Conservation (phyloP, 2,329 filamentous ascomycete genomes). For the Arachnomyces sp. region DNA sequence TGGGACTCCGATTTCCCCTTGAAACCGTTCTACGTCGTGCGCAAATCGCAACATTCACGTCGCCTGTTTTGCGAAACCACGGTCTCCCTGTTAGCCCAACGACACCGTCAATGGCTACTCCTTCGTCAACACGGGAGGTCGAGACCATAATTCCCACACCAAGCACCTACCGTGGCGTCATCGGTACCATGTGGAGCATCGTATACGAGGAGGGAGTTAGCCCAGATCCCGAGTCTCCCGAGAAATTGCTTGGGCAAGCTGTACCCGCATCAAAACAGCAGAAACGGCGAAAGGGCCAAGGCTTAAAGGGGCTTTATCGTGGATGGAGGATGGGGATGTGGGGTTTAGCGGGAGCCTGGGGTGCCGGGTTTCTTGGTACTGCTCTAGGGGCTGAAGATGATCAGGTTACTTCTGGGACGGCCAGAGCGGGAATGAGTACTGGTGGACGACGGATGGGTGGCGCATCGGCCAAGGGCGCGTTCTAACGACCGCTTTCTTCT, state of each 20-base stretch:
- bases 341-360: slow-evolving; percentile 49
- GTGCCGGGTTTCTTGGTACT: slow-evolving; percentile 37
- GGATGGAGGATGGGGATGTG: slow-evolving; percentile 51
- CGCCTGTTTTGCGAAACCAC: slow-evolving; percentile 40
- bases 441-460: slow-evolving; percentile 14
- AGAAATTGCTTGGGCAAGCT: slow-evolving; percentile 34
- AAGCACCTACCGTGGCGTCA: slow-evolving; percentile 72
- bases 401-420: slow-evolving; percentile 18
- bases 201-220: slow-evolving; percentile 66
- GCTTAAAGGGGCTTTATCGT: slow-evolving; percentile 48
- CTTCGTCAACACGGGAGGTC: slow-evolving; percentile 24
- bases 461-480: slow-evolving; percentile 23
- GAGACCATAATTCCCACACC: slow-evolving; percentile 68
- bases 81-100: slow-evolving; percentile 13
- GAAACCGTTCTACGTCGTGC: slow-evolving; percentile 87
- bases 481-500: slow-evolving; percentile 13
- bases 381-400: slow-evolving; percentile 29
- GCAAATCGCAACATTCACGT: slow-evolving; percentile 64
- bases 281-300: slow-evolving; percentile 45
- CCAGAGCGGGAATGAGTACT: slow-evolving; percentile 10
- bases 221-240: slow-evolving; percentile 29
- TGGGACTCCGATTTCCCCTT: slow-evolving; percentile 79
- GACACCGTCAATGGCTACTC: slow-evolving; percentile 9
- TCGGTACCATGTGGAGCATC: slow-evolving; percentile 88
- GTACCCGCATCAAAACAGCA: slow-evolving; percentile 22